Conservation (phyloP, 2,329 filamentous ascomycete species). For the Diaporthe nobilis region DNA sequence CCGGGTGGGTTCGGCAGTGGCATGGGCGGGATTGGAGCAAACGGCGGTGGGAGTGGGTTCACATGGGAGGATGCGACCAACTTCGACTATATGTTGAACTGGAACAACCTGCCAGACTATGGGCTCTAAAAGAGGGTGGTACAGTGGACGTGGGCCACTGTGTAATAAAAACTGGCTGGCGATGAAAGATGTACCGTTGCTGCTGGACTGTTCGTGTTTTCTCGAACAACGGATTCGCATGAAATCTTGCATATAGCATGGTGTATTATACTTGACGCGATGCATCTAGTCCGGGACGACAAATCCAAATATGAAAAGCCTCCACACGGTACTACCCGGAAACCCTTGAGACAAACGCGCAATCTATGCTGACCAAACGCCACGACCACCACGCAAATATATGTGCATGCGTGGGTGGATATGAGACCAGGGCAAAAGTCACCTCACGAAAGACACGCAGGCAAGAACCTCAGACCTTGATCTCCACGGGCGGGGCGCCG, state of each 20-base stretch:
- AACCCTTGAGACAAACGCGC: background rate
- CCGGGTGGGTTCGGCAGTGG: constrained; percentile 60
- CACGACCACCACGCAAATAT: background rate
- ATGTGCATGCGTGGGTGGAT: background rate
- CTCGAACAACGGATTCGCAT: background rate
- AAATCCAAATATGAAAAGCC: background rate
- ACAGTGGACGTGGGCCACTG: background rate
- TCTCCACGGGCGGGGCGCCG: constrained; percentile 20
- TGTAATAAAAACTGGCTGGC: background rate
- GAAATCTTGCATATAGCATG: background rate
- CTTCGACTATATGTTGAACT: constrained; percentile 68
- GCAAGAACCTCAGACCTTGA: constrained; percentile 32
- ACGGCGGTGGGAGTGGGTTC: constrained; percentile 62
- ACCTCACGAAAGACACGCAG: background rate
- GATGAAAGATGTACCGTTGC: background rate
- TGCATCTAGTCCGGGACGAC: background rate
- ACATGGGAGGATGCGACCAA: constrained; percentile 72
- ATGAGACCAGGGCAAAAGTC: no score
- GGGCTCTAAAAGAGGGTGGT: constrained; percentile 47
- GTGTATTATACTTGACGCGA: background rate
- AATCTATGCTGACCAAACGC: background rate
- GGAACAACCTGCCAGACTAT: constrained; percentile 60
- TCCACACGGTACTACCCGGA: background rate
- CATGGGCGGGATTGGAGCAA: constrained; percentile 69
- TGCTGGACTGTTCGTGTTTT: background rate